Evolutionary conservation across 2,329 filamentous ascomycete species (phyloP).

Genomic region (Pseudogymnoascus sp.): DNA sequence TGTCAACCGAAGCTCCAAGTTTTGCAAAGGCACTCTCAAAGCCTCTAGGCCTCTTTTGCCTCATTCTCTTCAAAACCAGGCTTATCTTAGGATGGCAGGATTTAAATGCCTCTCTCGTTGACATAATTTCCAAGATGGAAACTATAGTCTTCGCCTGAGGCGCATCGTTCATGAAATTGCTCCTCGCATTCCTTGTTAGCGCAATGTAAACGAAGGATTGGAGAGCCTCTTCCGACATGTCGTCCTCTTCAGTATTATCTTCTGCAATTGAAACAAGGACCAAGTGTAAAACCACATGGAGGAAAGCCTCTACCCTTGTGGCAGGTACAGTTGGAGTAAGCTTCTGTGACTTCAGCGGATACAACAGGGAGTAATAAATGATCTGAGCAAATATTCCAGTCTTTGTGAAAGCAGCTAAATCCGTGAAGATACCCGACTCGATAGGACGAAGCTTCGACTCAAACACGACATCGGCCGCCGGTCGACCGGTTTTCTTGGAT

Average conservation of each 20-base stretch:
- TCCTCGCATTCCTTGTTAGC: slow-evolving; percentile 53
- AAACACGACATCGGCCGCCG: slow-evolving; percentile 75
- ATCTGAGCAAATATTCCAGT: slow-evolving; percentile 84
- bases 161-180: slow-evolving; percentile 50
- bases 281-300: slow-evolving; percentile 85
- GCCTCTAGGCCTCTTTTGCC: slow-evolving; percentile 65
- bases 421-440: slow-evolving; percentile 64
- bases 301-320: slow-evolving; percentile 80
- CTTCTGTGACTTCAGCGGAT: slow-evolving; percentile 60
- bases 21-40: slow-evolving; percentile 61
- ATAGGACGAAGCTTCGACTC: slow-evolving; percentile 78
- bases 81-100: slow-evolving; percentile 76
- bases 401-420: slow-evolving; percentile 69
- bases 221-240: slow-evolving; percentile 36
- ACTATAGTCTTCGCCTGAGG: slow-evolving; percentile 54
- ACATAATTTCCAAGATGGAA: slow-evolving; percentile 52
- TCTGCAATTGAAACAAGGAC: slow-evolving; percentile 78
- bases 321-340: slow-evolving; percentile 66
- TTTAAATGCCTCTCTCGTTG: slow-evolving; percentile 65
- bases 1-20: slow-evolving; percentile 62
- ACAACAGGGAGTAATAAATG: slow-evolving; percentile 79
- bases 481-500: slow-evolving; percentile 77
- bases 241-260: slow-evolving; percentile 55
- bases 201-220: slow-evolving; percentile 67
- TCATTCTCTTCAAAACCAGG: slow-evolving; percentile 74